phyloP scores from a whole-genome alignment of 1,284 basidiomycete species.

The Ceraceosorus bombacis region DNA sequence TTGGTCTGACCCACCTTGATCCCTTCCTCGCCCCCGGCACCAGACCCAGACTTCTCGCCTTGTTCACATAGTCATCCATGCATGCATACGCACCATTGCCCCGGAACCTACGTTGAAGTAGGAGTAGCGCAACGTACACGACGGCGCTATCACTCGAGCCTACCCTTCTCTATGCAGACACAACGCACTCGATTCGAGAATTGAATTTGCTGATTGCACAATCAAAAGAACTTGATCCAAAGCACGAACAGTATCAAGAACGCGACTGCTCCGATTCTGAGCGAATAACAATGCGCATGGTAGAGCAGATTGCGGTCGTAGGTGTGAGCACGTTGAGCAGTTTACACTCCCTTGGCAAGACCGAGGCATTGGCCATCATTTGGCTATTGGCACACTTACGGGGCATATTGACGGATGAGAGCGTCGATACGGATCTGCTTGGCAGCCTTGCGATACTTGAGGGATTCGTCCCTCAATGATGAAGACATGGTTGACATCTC shows the following conservation, averaged over 20 bases:
- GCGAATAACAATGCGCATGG: background rate
- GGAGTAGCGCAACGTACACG: too few species aligned
- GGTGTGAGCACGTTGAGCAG: background rate
- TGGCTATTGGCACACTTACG: constrained; percentile 45
- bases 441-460: constrained; percentile 93
- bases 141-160: too few species aligned
- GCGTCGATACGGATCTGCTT: constrained; percentile 89
- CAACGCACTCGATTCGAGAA: too few species aligned
- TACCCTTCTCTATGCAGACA: too few species aligned
- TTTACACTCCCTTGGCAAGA: too few species aligned
- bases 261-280: constrained; percentile 37
- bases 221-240: constrained; percentile 72
- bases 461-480: constrained; percentile 89
- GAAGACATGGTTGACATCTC: constrained; percentile 93
- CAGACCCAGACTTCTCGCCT: too few species aligned
- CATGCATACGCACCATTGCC: too few species aligned
- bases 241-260: constrained; percentile 66
- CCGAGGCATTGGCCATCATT: background rate
- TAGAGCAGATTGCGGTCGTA: background rate
- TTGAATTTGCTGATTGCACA: too few species aligned
- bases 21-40: too few species aligned
- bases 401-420: constrained; percentile 90
- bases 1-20: too few species aligned
- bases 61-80: too few species aligned
- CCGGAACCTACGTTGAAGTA: too few species aligned